These are phyloP conservation scores for Diplodia sapinea DNA, from an alignment of 2,329 filamentous ascomycete genomes.

Conservation along the genomic window DNA sequence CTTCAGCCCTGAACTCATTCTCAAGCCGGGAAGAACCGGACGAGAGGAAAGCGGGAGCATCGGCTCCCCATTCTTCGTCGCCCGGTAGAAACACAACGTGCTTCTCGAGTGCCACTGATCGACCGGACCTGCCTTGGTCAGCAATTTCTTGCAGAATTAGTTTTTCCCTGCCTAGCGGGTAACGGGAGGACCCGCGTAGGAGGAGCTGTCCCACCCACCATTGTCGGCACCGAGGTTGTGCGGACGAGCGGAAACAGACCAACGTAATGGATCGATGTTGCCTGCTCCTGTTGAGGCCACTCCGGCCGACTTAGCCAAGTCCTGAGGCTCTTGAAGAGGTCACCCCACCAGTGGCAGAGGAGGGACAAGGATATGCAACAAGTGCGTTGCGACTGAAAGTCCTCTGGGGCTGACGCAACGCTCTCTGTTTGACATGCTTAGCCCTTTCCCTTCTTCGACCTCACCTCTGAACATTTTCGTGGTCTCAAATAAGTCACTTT, in stretches of 20 bases:
- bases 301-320: background rate
- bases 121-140: background rate
- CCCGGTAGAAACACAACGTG: background rate
- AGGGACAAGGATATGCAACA: background rate
- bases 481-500: background rate
- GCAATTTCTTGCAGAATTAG: background rate
- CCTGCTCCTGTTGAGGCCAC: background rate
- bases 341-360: background rate
- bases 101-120: background rate
- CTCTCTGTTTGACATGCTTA: background rate
- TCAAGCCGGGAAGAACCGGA: background rate
- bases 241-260: background rate
- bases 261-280: background rate
- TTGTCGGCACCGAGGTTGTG: background rate
- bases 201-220: background rate
- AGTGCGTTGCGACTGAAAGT: background rate
- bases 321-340: background rate
- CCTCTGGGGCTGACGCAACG: background rate
- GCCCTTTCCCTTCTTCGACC: background rate
- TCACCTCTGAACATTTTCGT: background rate
- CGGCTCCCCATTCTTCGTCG: background rate
- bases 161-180: background rate
- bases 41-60: background rate
- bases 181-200: background rate
- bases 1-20: background rate